These are phyloP conservation scores for Suillus bovinus DNA, from an alignment of 768 basidiomycete species.

Conservation along the genomic window DNA sequence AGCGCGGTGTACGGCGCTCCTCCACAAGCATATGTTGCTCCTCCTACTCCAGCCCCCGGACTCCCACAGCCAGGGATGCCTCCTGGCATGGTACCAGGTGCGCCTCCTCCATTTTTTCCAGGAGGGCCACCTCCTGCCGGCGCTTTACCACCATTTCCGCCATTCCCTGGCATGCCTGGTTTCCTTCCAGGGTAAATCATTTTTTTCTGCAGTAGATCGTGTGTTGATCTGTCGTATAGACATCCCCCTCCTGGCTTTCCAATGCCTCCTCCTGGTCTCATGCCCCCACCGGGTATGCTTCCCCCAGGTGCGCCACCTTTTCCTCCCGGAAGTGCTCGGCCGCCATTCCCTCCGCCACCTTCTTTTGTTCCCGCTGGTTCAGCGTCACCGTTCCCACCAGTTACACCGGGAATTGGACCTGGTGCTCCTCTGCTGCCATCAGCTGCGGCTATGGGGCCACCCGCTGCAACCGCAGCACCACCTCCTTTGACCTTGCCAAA, in stretches of 20 bases:
- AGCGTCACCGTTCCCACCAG: conserved; percentile 27
- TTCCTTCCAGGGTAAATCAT: conserved; percentile 58
- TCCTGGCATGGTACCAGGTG: conserved; percentile 43
- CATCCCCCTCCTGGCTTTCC: conserved; percentile 58
- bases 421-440: conserved; percentile 14
- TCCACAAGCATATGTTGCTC: conserved; percentile 64
- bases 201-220: conserved; percentile 14
- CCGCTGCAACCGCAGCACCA: conserved; percentile 22
- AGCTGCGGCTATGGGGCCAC: conserved; percentile 11
- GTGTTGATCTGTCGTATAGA: conserved; percentile 28
- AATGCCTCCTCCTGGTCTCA: conserved; percentile 44
- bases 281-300: conserved; percentile 34
- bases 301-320: conserved; percentile 41
- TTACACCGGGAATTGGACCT: conserved; percentile 22
- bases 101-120: conserved; percentile 42
- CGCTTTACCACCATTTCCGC: conserved; percentile 41
- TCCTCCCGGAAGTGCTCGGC: conserved; percentile 37
- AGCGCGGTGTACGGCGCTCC: conserved; percentile 73
- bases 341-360: conserved; percentile 35
- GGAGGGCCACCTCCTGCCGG: conserved; percentile 39
- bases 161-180: conserved; percentile 47
- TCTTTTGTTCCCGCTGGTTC: conserved; percentile 36
- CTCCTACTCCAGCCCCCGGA: conserved; percentile 36
- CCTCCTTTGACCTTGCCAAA: conserved; percentile 50
- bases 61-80: conserved; percentile 31